Conservation (phyloP, 2,329 filamentous ascomycete species). For the Fusarium sp. region DNA sequence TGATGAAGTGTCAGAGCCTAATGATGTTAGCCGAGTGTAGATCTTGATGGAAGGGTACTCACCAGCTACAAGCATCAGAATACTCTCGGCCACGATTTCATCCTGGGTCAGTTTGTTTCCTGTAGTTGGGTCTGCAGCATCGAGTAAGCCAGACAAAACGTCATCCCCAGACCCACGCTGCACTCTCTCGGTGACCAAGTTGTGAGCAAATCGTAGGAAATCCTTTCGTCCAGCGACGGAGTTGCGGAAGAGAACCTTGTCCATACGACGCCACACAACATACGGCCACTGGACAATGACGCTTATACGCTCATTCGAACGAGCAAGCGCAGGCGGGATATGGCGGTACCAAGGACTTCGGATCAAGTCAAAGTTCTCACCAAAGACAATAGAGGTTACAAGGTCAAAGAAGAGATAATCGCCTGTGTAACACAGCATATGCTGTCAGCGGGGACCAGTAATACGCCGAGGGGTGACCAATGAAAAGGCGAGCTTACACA, state of each 20-base stretch:
- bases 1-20: conserved; percentile 1
- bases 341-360: neutral
- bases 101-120: neutral
- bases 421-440: neutral
- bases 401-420: conserved; percentile 1
- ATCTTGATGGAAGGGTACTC: neutral
- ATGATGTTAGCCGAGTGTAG: neutral
- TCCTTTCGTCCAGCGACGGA: neutral
- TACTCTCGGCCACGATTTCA: neutral
- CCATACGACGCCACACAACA: neutral
- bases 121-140: neutral
- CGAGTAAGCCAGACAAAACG: neutral
- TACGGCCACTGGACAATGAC: neutral
- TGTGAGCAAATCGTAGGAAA: neutral
- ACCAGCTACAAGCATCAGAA: conserved; percentile 2
- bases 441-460: neutral
- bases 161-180: neutral
- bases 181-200: neutral
- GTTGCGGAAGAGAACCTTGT: neutral
- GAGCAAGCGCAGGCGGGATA: neutral
- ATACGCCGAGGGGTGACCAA: neutral
- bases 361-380: conserved; percentile 1
- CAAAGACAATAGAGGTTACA: neutral
- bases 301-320: neutral
- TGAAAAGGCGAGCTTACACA: neutral